Evolutionary conservation across 2,329 filamentous ascomycete species (phyloP), one percentile per base, ranked within the genome.

Genomic region (Nigrograna mackinnonii): DNA sequence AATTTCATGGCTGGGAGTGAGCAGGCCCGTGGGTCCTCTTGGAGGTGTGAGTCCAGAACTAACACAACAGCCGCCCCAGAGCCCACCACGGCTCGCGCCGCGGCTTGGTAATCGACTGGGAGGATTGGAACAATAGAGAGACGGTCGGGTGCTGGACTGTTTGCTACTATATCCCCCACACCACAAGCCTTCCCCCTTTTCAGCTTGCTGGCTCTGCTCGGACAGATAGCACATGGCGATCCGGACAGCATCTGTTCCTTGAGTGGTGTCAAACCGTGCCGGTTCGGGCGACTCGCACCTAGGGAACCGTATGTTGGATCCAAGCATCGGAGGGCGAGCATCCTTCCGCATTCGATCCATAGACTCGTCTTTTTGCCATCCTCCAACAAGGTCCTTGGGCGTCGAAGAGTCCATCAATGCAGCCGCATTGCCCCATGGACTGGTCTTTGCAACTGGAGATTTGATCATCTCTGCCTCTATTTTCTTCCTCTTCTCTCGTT

Each of bases 251-350:
- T 80, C 64, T 7, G 73, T 75, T 6, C 71, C 68, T 60, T 90
- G 87, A 42, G 88, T 85, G 1, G 87, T 84, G 61, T 95, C 90
- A 58, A 95, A 86, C 58, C 89, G 85, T 13, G 91, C 95, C 41
- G 85, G 82, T 66, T 92, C 86, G 5, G 92, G 92, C 19, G 91
- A 96, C 7, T 80, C 78, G 63, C 90, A 96, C 63, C 80, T 82
- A 22, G 90, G 88, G 64, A 96, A 95, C 19, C 78, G 75, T 41
- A 97, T 79, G 53, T 95, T 87, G 43, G 77, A 73, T 42, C 92
- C 92, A 9, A 96, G 81, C 91, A 97, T 95, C 7, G 92, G 92
- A 30, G 92, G 92, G 31, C 78, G 79, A 19, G 79, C 78, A 32
- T 75, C 74, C 46, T 83, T 84, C 17, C 77, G 77, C 72, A 83